Evolutionary conservation across 2,329 filamentous ascomycete species (phyloP), one percentile per base, ranked within the genome.

Genomic region (Pestalotiopsis sp.): DNA sequence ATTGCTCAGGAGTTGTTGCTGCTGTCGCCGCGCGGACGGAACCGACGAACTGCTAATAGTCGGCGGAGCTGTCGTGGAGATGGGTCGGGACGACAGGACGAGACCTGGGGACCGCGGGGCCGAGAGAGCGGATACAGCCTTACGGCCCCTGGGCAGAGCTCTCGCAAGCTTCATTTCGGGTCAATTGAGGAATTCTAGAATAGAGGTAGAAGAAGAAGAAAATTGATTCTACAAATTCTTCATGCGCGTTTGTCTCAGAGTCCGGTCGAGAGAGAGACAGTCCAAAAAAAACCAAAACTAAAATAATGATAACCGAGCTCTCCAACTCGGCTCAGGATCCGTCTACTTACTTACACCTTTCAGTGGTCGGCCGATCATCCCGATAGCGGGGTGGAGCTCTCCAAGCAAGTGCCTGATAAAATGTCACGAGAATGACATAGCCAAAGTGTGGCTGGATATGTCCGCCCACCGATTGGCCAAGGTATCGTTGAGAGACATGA

Each of bases 121-220:
- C 12, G 66, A 39, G n/a, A 68, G 52, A n/a, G 66, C 52, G 27
- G 49, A 58, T 17, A 41, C 31, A 38, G 52, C 59, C 59, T 57
- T 52, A 7, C 45, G 52, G 66, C 58, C 39, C n/a, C 60, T 62
- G 13, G 59, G 25, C 11, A 68, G 41, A 64, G 66, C 66, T 68
- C 60, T 41, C 7, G 66, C 45, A 23, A 63, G 66, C 66, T 68
- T 76, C 76, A 77, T 77, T 14, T 61, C 72, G 67, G 17, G 63
- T 64, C 68, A 73, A 72, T 71, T 69, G 69, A 62, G 5, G 39
- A 14, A 41, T 13, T 49, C 31, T 45, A 41, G 41, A 60, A 14
- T 60, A 59, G 57, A 27, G 41, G 23, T 60, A 59, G 57, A 14
- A 27, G n/a, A n/a, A 27, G 57, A n/a, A 52, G 17, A 52, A n/a